Base-by-base conservation (phyloP, 257 asterid species). In the Ajuga chamaepitys region DNA sequence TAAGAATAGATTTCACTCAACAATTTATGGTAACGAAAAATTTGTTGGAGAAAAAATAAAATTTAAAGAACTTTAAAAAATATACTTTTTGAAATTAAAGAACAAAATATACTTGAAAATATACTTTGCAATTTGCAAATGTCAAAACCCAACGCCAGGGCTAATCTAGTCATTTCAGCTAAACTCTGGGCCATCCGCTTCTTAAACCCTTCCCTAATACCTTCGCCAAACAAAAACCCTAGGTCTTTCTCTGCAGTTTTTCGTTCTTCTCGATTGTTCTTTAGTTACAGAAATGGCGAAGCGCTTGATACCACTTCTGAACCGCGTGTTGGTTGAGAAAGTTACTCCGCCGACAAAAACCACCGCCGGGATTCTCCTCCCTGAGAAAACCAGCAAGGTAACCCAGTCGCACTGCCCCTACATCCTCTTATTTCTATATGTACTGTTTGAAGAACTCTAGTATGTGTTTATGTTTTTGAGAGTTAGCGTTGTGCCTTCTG, bases 371-470 rank as follows among this genome's bases (percentile, higher is more conserved):
- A 85, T 85, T 65, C 85, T 85, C 55, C 89, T 85, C 60, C 93
- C 93, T 12, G 89, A 85, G 77, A 85, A 77, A 77, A 72, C 85
- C 62, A 8, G 67, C 48, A 82, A 81, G 87, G 89, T 85, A 28
- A 53, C 14, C 48, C 64, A 21, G 32, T 28, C 22, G 2, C 41
- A 16, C 46, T n/a, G 4, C 59, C 8, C 32, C 8, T 54, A 17
- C 21, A 20, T 48, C 30, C 22, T 4, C 58, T 55, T 53, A 12
- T 41, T 18, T 54, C 16, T 55, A 4, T 30, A 30, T 24, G 13
- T 26, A 32, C 35, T 41, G 18, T 68, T 40, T 40, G 63, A 18
- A 24, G 6, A 30, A 13, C 41, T 0, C 24, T 25, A 9, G n/a
- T n/a, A n/a, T n/a, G n/a, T 42, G 34, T n/a, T 9, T 9, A 1